Evolutionary conservation across 1,284 basidiomycete species (phyloP).

Genomic region (Ganoderma meredithae): DNA sequence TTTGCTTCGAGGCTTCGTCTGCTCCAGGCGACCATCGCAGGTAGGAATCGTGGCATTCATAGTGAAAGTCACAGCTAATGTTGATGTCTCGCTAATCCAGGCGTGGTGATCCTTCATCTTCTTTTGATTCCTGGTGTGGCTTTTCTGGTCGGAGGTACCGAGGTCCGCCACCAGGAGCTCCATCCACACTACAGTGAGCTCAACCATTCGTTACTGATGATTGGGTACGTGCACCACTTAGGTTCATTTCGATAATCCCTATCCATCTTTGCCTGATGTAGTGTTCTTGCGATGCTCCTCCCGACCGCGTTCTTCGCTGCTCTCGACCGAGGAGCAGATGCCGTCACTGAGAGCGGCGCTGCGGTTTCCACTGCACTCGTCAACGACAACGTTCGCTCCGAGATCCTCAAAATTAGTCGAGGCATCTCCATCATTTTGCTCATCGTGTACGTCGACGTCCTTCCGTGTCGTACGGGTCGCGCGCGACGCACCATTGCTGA

Average conservation of each 20-base stretch:
- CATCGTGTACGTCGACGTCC: slow-evolving; percentile 52
- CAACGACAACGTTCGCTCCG: slow-evolving; percentile 30
- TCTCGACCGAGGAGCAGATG: slow-evolving; percentile 49
- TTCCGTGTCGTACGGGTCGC: background rate
- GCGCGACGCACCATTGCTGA: background rate
- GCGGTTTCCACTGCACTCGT: slow-evolving; percentile 39
- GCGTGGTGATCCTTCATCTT: slow-evolving; percentile 68
- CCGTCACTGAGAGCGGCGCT: slow-evolving; percentile 5
- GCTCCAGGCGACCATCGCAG: slow-evolving; percentile 66
- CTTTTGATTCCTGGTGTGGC: slow-evolving; percentile 66
- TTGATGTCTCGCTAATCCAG: slow-evolving; percentile 38
- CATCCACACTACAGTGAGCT: slow-evolving; percentile 61
- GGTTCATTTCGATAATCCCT: slow-evolving; percentile 34
- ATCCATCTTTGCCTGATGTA: slow-evolving; percentile 49
- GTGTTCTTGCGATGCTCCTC: slow-evolving; percentile 66
- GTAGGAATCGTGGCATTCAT: slow-evolving; percentile 40
- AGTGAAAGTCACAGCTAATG: background rate
- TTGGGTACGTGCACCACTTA: slow-evolving; percentile 54
- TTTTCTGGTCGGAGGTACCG: slow-evolving; percentile 67
- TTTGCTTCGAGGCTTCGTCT: slow-evolving; percentile 51
- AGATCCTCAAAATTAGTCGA: slow-evolving; percentile 65
- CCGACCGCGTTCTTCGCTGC: slow-evolving; percentile 74
- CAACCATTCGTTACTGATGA: slow-evolving; percentile 69
- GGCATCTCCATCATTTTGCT: slow-evolving; percentile 68
- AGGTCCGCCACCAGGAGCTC: slow-evolving; percentile 57